A percentile compares a stretch with the other conserved stretches of the same genome.
Conservation (phyloP, 2,329 filamentous ascomycete species). For the Epichloe coenophiala region DNA sequence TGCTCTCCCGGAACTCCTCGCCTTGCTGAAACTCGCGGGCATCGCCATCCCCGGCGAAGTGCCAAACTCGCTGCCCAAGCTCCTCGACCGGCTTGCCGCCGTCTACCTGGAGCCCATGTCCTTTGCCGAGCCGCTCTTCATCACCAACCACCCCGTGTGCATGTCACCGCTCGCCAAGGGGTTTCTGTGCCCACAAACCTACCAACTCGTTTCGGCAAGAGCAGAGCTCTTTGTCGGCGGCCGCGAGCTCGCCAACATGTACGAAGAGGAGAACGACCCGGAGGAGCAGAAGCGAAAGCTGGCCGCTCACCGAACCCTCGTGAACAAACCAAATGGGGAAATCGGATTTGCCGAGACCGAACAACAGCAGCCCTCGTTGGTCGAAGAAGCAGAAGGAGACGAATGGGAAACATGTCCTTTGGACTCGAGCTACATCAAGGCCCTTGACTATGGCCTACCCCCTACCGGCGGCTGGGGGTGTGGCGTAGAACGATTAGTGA, state of each 20-base stretch:
- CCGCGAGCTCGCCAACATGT: slow-evolving; percentile 85
- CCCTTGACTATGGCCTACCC: slow-evolving; percentile 82
- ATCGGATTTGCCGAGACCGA: slow-evolving; percentile 15
- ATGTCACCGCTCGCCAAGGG: slow-evolving; percentile 88
- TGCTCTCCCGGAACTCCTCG: slow-evolving; percentile 44
- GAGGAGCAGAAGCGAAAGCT: slow-evolving; percentile 79
- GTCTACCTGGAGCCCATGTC: slow-evolving; percentile 70
- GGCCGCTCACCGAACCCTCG: slow-evolving; percentile 32
- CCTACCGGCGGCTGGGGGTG: slow-evolving; percentile 95
- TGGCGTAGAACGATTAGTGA: slow-evolving; percentile 78
- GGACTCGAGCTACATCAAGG: slow-evolving; percentile 75
- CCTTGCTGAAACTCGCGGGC: slow-evolving; percentile 40
- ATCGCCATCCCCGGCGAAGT: slow-evolving; percentile 53
- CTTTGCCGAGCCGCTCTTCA: slow-evolving; percentile 57
- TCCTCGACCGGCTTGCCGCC: slow-evolving; percentile 71
- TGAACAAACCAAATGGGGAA: slow-evolving; percentile 20
- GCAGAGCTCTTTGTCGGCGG: slow-evolving; percentile 74
- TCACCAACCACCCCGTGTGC: slow-evolving; percentile 77
- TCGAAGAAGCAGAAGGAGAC: slow-evolving; percentile 19
- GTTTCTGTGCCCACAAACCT: slow-evolving; percentile 53
- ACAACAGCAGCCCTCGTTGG: slow-evolving; percentile 24
- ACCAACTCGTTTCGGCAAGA: slow-evolving; percentile 64
- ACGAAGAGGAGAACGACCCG: slow-evolving; percentile 95
- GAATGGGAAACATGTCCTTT: slow-evolving; percentile 31
- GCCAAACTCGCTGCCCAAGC: slow-evolving; percentile 41